Conservation (phyloP, 495 filamentous ascomycete genomes). For the Neurospora discreta region DNA sequence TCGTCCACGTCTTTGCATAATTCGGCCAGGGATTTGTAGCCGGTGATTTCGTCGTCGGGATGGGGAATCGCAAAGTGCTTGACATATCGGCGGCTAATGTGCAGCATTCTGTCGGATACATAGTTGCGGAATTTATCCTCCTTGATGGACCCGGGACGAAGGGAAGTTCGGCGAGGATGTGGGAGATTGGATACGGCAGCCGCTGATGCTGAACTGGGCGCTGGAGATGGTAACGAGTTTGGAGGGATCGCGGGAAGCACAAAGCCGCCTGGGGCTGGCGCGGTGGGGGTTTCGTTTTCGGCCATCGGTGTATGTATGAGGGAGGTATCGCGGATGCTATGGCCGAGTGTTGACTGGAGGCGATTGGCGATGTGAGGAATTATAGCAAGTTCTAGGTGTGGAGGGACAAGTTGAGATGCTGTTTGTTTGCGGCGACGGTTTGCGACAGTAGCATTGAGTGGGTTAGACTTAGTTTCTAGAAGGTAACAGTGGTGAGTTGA, state of each 20-base stretch:
- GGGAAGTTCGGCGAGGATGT: conserved; percentile 49
- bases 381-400: background rate
- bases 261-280: conserved; percentile 33
- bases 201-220: conserved; percentile 40
- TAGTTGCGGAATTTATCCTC: conserved; percentile 65
- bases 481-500: background rate
- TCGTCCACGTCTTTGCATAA: conserved; percentile 58
- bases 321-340: background rate
- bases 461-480: background rate
- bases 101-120: conserved; percentile 49
- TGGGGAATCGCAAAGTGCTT: conserved; percentile 56
- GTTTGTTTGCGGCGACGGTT: background rate
- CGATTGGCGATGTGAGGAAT: background rate
- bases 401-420: background rate
- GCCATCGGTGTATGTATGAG: conserved; percentile 23
- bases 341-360: background rate
- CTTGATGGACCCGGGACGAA: conserved; percentile 61
- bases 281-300: conserved; percentile 11
- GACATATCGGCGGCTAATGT: conserved; percentile 58
- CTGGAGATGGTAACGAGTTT: conserved; percentile 39
- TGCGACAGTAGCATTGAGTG: background rate
- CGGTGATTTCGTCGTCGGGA: conserved; percentile 40
- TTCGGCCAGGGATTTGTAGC: conserved; percentile 60
- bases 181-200: conserved; percentile 39
- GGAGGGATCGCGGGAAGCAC: conserved; percentile 20